A percentile compares a stretch with the other conserved stretches of the same genome.
Evolutionary conservation across 371 early-diverging fungal genomes (phyloP).

Genomic region (Mucor racemosus): DNA sequence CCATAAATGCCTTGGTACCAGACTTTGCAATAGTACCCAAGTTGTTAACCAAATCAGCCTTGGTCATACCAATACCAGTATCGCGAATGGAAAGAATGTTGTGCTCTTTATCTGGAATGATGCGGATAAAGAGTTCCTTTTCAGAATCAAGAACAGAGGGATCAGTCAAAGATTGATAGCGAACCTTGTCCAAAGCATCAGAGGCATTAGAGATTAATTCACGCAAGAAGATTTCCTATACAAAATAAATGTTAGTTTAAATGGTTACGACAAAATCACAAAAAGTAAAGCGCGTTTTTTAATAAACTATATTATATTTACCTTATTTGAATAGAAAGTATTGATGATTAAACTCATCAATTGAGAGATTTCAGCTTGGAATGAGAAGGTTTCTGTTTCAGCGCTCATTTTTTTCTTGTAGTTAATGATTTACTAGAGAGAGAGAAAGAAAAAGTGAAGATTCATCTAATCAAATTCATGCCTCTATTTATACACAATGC

Average conservation of each 20-base stretch:
- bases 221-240: constrained; percentile 80
- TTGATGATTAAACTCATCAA: constrained; percentile 90
- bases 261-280: too few relatives aligned
- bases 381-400: constrained; percentile 75
- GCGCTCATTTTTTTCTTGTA: constrained; percentile 23
- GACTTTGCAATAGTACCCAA: constrained; percentile 90
- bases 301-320: constrained; percentile 11
- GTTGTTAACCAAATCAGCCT: constrained; percentile 79
- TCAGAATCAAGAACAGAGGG: constrained; percentile 58
- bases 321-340: constrained; percentile 61
- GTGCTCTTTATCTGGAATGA: constrained; percentile 65
- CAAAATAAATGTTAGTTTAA: not conserved
- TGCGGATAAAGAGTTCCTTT: constrained; percentile 66
- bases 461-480: constrained; percentile 6
- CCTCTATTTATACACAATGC: constrained; percentile 5
- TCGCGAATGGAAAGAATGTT: constrained; percentile 76
- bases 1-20: constrained; percentile 64
- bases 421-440: not conserved
- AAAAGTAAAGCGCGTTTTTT: too few relatives aligned
- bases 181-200: constrained; percentile 91
- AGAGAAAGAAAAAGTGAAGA: constrained; percentile 12
- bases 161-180: constrained; percentile 64
- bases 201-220: constrained; percentile 88
- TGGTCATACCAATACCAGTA: constrained; percentile 92
- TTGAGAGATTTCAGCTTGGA: constrained; percentile 95